Evolutionary conservation across 306 rosid genomes (phyloP).

Genomic region (Mimosa bimucronata): DNA sequence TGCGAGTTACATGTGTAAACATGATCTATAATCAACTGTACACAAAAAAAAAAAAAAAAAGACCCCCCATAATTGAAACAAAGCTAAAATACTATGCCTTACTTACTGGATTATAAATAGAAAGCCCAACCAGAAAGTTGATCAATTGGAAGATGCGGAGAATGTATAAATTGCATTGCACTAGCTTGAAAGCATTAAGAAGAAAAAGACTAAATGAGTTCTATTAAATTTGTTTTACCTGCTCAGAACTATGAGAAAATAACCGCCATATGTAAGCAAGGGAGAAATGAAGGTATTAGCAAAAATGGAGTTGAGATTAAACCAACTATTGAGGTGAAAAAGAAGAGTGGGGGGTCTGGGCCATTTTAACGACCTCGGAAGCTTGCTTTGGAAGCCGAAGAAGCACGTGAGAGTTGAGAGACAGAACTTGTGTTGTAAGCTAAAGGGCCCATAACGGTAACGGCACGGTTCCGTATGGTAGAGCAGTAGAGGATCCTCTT

Average conservation of each 20-base stretch:
- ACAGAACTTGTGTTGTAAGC: conserved; percentile 45
- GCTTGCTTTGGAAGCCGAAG: conserved; percentile 17
- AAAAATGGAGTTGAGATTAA: too few relatives aligned
- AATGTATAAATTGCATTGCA: neutral
- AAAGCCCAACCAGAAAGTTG: neutral
- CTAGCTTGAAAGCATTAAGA: neutral
- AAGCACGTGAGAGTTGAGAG: neutral
- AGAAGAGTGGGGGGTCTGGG: neutral
- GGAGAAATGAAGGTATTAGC: neutral
- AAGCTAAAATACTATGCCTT: neutral
- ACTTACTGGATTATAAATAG: neutral
- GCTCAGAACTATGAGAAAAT: neutral
- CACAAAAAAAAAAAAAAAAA: too few relatives aligned
- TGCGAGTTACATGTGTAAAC: too few relatives aligned
- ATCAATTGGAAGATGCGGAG: neutral
- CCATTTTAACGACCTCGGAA: conserved; percentile 24
- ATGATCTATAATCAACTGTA: too few relatives aligned
- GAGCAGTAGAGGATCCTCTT: too few relatives aligned
- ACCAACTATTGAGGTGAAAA: neutral
- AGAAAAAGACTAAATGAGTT: too few relatives aligned
- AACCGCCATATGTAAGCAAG: conserved; percentile 4
- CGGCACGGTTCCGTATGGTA: too few relatives aligned
- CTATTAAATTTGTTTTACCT: conserved; percentile 20
- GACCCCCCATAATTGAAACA: neutral
- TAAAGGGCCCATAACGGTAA: conserved; percentile 1